Base-by-base conservation (phyloP, 2,329 filamentous ascomycete species). In the Xylariaceae sp. region DNA sequence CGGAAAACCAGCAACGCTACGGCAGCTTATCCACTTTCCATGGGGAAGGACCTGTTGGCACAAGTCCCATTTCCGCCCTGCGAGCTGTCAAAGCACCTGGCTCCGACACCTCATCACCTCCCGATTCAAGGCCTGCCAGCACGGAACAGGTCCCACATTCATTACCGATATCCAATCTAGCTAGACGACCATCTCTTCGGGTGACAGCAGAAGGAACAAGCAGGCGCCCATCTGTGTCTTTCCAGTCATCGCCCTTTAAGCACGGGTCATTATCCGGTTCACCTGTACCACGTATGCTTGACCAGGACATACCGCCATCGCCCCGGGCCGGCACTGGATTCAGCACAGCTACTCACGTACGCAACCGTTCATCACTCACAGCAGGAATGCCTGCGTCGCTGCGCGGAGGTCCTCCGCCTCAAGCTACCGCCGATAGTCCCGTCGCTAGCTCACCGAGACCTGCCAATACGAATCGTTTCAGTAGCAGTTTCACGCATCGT, bases 211-310 rank as follows among this genome's bases (percentile, higher is more conserved):
- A 88, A 41, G 75, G 74, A 18, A 64, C 80, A 44, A 79, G 79
- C 48, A 82, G 91, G 61, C 83, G 90, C 48, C 86, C 89, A 6
- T 97, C 90, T 0, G 83, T 96, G 18, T 95, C 90, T 1, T 96
- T 97, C 63, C 90, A 95, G 62, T 61, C 61, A 31, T 66, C 64
- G 9, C 92, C 93, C 0, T 99, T 99, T 76, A 99, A 99, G 71
- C 90, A 92, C 13, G 93, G 93, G 11, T 95, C 93, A 1, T 76
- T 97, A n/a, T 96, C 92, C 2, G 90, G 89, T 4, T 97, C 92
- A 5, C 93, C 92, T 0, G 68, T 78, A n/a, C 73, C 74, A 28
- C 74, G 78, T 31, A 67, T 74, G 6, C 66, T 71, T 2, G 80
- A 82, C 12, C 67, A 71, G 13, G 81, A 82, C 45, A 66, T 75